Base-by-base conservation (phyloP, 1,284 basidiomycete species). In the Boletus semigastroideus region DNA sequence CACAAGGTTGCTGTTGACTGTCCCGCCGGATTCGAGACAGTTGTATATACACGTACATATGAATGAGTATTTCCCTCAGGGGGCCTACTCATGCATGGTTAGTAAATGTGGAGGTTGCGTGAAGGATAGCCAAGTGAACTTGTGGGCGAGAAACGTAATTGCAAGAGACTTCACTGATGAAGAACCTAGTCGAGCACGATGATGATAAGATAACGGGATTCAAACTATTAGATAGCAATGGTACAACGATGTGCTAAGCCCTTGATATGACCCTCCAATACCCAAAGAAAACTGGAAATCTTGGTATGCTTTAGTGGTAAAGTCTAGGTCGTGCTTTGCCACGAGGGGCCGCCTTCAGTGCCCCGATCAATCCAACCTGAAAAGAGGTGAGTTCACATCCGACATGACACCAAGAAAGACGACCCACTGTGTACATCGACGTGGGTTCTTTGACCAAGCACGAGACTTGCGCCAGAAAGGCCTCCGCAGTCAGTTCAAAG, bases 401-500 rank as follows among this genome's bases (percentile, higher is more conserved):
- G 22, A 13, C 8, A 8, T 12, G 17, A 12, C 4, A 4, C 36
- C 11, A 9, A 9, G 4, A 17, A 19, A 4, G 12, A 3, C 0
- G 34, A 40, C 58, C 46, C 22, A 60, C 34, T 17, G 34, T 17
- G n/a, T 36, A n/a, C 8, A 36, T 17, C 34, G 34, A 36, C 7
- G 34, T n/a, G 11, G 34, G 8, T 0, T 36, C 34, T 11, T 10
- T 10, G 34, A 36, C 34, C 34, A 36, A 11, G n/a, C 34, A 36
- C 34, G 8, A 17, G 8, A 11, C 34, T n/a, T 36, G 34, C 3
- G n/a, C 34, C 46, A 56, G 14, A 1, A 56, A 48, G 1, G 28
- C 20, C 36, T 59, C 53, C 4, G 57, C 27, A 5, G 9, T 28
- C 30, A 44, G 7, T 42, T 59, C 60, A 13, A 62, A 54, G 6